Conservation (phyloP, 169 alveolate genomes). For the Eimeria maxima region DNA sequence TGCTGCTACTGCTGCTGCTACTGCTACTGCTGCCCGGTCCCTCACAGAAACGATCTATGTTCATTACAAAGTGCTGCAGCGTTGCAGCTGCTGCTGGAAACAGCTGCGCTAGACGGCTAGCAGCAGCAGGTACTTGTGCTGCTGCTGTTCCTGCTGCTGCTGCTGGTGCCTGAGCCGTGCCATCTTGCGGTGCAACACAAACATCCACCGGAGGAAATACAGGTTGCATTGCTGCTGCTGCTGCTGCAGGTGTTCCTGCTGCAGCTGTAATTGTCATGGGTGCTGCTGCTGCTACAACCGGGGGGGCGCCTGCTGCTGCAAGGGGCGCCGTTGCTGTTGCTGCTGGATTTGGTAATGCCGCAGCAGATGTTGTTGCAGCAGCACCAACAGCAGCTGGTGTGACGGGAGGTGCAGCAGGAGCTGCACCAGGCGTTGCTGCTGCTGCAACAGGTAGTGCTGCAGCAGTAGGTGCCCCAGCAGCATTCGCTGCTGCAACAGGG, state of each 20-base stretch:
- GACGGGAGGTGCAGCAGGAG: neutral
- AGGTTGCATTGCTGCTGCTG: constrained; percentile 2
- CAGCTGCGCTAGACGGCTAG: constrained; percentile 47
- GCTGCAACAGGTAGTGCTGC: neutral
- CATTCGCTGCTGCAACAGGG: neutral
- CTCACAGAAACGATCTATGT: neutral
- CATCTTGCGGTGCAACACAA: constrained; percentile 5
- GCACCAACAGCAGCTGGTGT: neutral
- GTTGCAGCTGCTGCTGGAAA: constrained; percentile 57
- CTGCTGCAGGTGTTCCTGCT: constrained; percentile 41
- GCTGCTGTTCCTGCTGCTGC: constrained; percentile 46
- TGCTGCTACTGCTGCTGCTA: constrained; percentile 45
- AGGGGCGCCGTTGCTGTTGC: constrained; percentile 28
- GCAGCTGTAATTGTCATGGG: neutral
- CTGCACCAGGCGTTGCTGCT: constrained; percentile 24
- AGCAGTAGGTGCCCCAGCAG: constrained; percentile 2
- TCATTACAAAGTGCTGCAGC: constrained; percentile 35
- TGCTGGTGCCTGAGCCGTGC: neutral
- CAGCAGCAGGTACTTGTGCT: neutral
- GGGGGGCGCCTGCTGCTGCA: neutral
- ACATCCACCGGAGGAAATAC: neutral
- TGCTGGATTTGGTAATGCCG: neutral
- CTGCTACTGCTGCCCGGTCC: constrained; percentile 45
- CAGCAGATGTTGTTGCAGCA: neutral
- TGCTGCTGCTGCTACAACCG: neutral